Percentiles rank a stretch among this genome's conserved stretches.
Conservation (phyloP, 805 yeast species). For the Hanseniaspora occidentalis region DNA sequence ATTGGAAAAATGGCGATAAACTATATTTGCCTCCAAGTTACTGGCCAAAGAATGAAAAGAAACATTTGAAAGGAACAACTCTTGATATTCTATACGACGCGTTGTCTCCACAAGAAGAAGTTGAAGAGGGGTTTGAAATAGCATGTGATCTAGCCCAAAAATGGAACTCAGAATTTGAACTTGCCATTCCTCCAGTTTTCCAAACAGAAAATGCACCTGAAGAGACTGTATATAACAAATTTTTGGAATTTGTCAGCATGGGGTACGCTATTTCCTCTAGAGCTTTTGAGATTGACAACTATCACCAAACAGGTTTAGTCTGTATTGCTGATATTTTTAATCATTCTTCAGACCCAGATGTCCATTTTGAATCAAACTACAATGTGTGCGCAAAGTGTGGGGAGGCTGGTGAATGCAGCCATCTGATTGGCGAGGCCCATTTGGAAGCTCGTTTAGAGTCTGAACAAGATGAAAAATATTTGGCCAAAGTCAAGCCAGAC, state of each 20-base stretch:
- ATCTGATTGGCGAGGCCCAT: slow-evolving; percentile 19
- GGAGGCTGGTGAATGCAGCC: slow-evolving; percentile 29
- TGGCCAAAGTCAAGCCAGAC: too few relatives aligned
- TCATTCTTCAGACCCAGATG: slow-evolving; percentile 50
- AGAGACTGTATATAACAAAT: slow-evolving; percentile 17
- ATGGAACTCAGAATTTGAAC: slow-evolving; percentile 21
- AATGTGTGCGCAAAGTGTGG: slow-evolving; percentile 46
- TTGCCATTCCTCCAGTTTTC: slow-evolving; percentile 21
- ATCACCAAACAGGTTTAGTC: slow-evolving; percentile 62
- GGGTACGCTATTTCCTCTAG: slow-evolving; percentile 59
- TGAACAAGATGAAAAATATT: too few relatives aligned
- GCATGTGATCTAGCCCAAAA: slow-evolving; percentile 25
- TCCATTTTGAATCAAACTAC: slow-evolving; percentile 48
- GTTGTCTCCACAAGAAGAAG: slow-evolving; percentile 23
- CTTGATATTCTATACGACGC: slow-evolving; percentile 45
- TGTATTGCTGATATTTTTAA: slow-evolving; percentile 90
- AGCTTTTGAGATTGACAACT: slow-evolving; percentile 71
- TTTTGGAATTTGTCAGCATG: slow-evolving; percentile 40
- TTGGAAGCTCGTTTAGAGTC: too few relatives aligned
- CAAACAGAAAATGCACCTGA: slow-evolving; percentile 18
- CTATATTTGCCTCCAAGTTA: slow-evolving; percentile 46
- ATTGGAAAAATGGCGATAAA: slow-evolving; percentile 16
- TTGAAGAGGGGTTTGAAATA: slow-evolving; percentile 26
- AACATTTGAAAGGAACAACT: slow-evolving; percentile 40
- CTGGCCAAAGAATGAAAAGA: slow-evolving; percentile 44